Conservation (phyloP, 345 rosid species). For the Draba incana region DNA sequence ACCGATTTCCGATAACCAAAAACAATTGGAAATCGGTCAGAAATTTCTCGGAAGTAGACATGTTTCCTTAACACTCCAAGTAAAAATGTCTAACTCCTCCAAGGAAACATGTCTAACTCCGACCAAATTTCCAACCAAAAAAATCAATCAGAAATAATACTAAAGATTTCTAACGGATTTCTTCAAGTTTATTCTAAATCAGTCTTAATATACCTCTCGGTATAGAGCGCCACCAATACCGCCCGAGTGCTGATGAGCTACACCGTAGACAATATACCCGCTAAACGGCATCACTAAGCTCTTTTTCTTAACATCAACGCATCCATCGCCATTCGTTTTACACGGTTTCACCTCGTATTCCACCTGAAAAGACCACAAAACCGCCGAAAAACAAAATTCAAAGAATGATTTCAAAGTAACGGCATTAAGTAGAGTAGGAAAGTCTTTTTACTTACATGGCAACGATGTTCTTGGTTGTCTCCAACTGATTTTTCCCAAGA, state of each 20-base stretch:
- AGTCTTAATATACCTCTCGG: conserved; percentile 57
- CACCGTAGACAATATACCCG: conserved; percentile 83
- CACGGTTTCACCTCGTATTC: conserved; percentile 73
- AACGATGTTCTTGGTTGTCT: conserved; percentile 50
- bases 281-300: conserved; percentile 61
- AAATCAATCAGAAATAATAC: no score
- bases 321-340: conserved; percentile 34
- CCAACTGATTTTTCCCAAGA: conserved; percentile 47
- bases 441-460: conserved; percentile 52
- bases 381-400: not conserved
- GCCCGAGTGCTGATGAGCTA: conserved; percentile 79
- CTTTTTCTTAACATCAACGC: conserved; percentile 55
- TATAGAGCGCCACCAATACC: conserved; percentile 70
- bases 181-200: not conserved
- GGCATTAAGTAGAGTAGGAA: not conserved
- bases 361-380: conserved; percentile 45
- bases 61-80: no score
- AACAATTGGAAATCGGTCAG: no score
- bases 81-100: no score
- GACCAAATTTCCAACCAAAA: no score
- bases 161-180: no score
- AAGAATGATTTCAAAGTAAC: conserved; percentile 20
- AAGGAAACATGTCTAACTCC: no score
- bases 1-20: no score
- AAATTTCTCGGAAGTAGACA: no score